These are phyloP conservation scores for Xylaria sp. DNA, from an alignment of 2,329 filamentous ascomycete species.

Conservation along the genomic window DNA sequence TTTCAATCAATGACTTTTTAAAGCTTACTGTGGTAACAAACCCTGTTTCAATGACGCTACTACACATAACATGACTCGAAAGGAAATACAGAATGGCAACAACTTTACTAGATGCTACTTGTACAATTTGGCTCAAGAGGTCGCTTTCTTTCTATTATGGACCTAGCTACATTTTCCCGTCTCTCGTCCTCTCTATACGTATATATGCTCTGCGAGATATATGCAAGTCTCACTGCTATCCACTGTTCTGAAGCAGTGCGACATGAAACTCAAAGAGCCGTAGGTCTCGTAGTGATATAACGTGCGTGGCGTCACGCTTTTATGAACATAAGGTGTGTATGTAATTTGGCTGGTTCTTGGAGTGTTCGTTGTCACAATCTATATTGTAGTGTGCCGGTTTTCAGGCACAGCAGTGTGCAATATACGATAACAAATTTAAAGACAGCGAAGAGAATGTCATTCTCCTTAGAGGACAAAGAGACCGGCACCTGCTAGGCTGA, in stretches of 20 bases:
- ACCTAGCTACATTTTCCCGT: background rate
- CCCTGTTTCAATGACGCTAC: too few species aligned
- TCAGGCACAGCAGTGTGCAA: background rate
- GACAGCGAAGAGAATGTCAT: background rate
- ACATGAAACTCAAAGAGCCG: background rate
- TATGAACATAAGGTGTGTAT: background rate
- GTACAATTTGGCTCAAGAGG: background rate
- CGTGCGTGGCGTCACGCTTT: background rate
- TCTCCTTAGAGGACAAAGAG: slow-evolving; percentile 33
- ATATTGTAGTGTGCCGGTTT: background rate
- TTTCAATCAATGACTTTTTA: background rate
- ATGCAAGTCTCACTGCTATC: background rate
- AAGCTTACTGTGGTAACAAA: background rate
- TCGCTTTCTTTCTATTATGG: background rate
- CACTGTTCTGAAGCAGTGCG: background rate
- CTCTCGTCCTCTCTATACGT: background rate
- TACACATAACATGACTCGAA: too few species aligned
- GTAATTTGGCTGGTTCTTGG: background rate
- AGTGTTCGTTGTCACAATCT: background rate
- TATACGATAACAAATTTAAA: background rate
- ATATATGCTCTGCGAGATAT: background rate
- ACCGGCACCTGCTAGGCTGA: slow-evolving; percentile 37
- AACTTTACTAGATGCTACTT: background rate
- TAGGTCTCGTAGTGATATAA: background rate
- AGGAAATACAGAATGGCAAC: background rate